Evolutionary conservation across 805 yeast species (phyloP), one percentile per base, ranked within the genome.

Genomic region (Tetrapisispora arboricola): DNA sequence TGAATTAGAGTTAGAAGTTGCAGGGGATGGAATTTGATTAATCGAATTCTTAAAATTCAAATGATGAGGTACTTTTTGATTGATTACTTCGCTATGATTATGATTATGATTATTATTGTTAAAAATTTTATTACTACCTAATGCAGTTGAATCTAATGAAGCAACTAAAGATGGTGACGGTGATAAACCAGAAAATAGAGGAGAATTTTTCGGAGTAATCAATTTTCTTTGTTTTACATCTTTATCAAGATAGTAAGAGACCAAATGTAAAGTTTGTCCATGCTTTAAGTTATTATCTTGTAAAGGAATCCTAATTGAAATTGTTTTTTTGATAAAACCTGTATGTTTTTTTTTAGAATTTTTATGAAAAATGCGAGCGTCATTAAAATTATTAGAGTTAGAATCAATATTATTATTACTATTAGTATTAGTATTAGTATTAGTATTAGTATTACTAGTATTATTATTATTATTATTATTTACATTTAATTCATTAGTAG

Each of bases 271-370:
- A 3, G 44, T 41, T 22, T 41, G 36, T 13, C 4, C 10, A n/a
- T 22, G 11, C 11, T 32, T 11, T 17, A 28, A n/a, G 4, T 9
- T n/a, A n/a, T 28, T 28, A 15, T n/a, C 15, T 5, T 10, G 13
- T 11, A n/a, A 30, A 19, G 61, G 59, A 13, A 81, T 60, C n/a
- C 77, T 71, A 20, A 85, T 67, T 1, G 86, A 76, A 45, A 86
- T 65, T 0, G 96, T 84, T 59, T 87, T 86, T 59, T 88, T 88
- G 44, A 86, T 76, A 35, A 88, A 67, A 0, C 95, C 95, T 34
- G 58, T 54, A 32, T 28, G 17, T 15, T 51, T 52, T 39, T 52
- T 55, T 13, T 40, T 18, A 13, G 34, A 24, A n/a, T 41, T 31
- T 22, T 29, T 24, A 18, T 24, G 20, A n/a, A 22, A 22, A 20